A percentile compares a stretch with the other conserved stretches of the same genome.
Conservation (phyloP, 2,329 filamentous ascomycete species). For the Hansfordia pulvinata region DNA sequence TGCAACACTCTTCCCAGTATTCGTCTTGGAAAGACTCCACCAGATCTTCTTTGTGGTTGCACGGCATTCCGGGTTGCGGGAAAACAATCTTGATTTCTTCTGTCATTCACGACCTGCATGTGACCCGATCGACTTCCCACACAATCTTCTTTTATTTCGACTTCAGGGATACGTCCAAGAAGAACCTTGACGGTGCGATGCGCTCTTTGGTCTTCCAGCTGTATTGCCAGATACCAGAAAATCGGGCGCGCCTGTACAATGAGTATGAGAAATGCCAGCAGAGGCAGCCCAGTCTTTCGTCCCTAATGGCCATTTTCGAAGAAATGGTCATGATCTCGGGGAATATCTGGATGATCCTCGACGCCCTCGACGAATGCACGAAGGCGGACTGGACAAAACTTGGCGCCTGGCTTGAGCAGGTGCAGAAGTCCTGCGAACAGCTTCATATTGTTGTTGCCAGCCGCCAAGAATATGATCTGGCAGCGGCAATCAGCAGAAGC, state of each 20-base stretch:
- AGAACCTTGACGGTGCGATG: constrained; percentile 5
- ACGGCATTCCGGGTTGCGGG: constrained; percentile 1
- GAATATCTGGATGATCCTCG: constrained; percentile 23
- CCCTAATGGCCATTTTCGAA: too few species aligned
- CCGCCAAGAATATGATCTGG: too few species aligned
- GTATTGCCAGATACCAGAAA: too few species aligned
- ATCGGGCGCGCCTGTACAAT: too few species aligned
- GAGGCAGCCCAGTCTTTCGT: too few species aligned
- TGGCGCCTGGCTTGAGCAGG: too few species aligned
- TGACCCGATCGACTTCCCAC: too few species aligned
- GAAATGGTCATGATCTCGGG: too few species aligned
- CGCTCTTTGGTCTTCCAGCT: constrained; percentile 8
- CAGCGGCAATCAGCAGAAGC: too few species aligned
- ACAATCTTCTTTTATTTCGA: constrained; percentile 12
- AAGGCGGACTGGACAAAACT: constrained; percentile 13
- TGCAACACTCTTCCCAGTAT: neutral
- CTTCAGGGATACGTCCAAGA: constrained; percentile 8
- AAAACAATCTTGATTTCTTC: neutral
- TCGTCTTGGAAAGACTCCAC: neutral
- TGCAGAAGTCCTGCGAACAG: too few species aligned
- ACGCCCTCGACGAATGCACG: constrained; percentile 24
- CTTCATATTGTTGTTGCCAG: too few species aligned
- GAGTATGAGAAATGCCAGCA: too few species aligned
- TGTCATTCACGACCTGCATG: neutral
- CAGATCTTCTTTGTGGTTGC: neutral